Percentiles rank a stretch among this genome's conserved stretches.
phyloP scores from a whole-genome alignment of 176 grass and related monocot species.

The Triticum monococcum region DNA sequence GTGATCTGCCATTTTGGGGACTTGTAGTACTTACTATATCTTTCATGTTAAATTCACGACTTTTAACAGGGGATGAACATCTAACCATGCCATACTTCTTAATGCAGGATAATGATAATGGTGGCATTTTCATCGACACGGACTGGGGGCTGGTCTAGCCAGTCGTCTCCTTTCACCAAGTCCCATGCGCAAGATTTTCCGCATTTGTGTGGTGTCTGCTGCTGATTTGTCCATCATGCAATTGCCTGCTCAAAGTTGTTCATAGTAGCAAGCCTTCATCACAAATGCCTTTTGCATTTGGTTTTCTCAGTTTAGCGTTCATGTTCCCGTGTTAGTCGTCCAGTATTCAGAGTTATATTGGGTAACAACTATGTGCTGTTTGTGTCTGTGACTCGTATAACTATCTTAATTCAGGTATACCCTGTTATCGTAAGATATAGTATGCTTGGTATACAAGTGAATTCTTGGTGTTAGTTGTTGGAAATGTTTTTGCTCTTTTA shows the following conservation, averaged over 20 bases:
- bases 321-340: constrained; percentile 1
- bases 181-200: constrained; percentile 26
- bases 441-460: constrained; percentile 36
- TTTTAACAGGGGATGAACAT: neutral
- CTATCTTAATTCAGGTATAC: constrained; percentile 43
- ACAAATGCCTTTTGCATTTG: constrained; percentile 47
- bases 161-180: neutral
- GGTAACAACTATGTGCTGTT: constrained; percentile 33
- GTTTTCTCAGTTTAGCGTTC: constrained; percentile 32
- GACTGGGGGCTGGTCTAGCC: constrained; percentile 56
- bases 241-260: constrained; percentile 33
- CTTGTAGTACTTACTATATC: neutral
- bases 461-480: neutral
- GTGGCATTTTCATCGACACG: constrained; percentile 31
- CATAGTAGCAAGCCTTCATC: constrained; percentile 39
- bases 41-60: neutral
- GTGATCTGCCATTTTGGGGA: neutral
- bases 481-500: neutral
- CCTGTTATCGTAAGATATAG: constrained; percentile 44
- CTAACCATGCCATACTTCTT: neutral
- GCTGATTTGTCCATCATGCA: constrained; percentile 40
- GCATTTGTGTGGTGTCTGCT: constrained; percentile 1
- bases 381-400: constrained; percentile 36
- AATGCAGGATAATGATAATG: constrained; percentile 30
- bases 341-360: constrained; percentile 29